Base-by-base conservation (phyloP, 306 rosid genomes). In the Cicer cuneatum region DNA sequence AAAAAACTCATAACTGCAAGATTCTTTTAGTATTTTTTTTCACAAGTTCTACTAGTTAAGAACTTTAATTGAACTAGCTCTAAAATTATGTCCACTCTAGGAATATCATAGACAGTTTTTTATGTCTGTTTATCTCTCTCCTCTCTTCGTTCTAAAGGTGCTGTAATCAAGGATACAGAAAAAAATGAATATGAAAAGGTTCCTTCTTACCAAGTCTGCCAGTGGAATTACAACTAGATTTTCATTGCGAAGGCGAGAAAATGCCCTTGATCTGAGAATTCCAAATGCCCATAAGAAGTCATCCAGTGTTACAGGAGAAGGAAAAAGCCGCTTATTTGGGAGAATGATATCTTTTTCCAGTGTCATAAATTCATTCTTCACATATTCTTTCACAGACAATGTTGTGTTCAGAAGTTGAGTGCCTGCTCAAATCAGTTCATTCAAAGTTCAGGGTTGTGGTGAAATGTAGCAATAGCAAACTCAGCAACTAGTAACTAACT, bases 211-310 rank as follows among this genome's bases (percentile, higher is more conserved):
- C 80, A 94, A 86, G 83, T 94, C 98, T 39, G 89, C 97, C 6
- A 91, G 79, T 18, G 98, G 98, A 62, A 94, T 81, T 62, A 94
- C 57, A 76, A 91, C 98, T 61, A 94, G 86, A 74, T 90, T 94
- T 81, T 91, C 96, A 73, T 83, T 85, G 19, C 89, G 93, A 8
- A 94, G 90, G 76, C 97, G 90, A 5, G 96, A 91, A 75, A 94
- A 94, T 75, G 97, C 96, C 80, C 97, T 89, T 54, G 98, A 94
- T 86, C 98, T 88, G 62, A 94, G 95, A 46, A 94, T 89, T 35
- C 97, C 98, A 73, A 94, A 94, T 33, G 96, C 98, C 98, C 98
- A 94, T 56, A 87, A 88, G 93, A 91, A 94, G 77, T 94, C 98
- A 24, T 94, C 93, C 78, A 91, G 71, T 56, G 97, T 91, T 61